phyloP scores from a whole-genome alignment of 495 filamentous ascomycete genomes.

The Cercophora sp. region DNA sequence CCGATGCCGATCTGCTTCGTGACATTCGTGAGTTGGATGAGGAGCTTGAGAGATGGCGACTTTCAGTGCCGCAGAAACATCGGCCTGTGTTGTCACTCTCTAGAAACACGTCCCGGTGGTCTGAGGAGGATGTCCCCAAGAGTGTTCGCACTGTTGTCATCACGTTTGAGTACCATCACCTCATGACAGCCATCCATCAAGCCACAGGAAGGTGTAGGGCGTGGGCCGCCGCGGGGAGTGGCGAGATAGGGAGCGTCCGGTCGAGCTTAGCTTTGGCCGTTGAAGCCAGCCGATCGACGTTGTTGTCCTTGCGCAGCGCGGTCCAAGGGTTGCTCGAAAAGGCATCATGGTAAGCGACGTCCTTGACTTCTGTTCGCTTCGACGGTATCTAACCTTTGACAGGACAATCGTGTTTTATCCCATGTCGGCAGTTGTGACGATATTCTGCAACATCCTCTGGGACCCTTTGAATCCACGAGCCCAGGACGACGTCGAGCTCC shows the following conservation, averaged over 20 bases:
- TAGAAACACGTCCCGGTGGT: conserved; percentile 19
- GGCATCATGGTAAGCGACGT: conserved; percentile 43
- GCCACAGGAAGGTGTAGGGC: conserved; percentile 47
- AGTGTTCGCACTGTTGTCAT: conserved; percentile 45
- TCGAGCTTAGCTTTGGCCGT: conserved; percentile 48
- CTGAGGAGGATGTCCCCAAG: not conserved
- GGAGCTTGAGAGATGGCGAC: conserved; percentile 47
- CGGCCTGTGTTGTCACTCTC: conserved; percentile 44
- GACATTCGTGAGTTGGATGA: conserved; percentile 52
- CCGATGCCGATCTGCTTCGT: conserved; percentile 49
- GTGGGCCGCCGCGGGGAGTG: conserved; percentile 15
- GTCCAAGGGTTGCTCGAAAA: conserved; percentile 40
- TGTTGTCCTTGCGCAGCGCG: conserved; percentile 42
- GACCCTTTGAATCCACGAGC: conserved; percentile 45
- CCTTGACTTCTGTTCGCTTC: not conserved
- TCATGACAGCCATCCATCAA: conserved; percentile 49
- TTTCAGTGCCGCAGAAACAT: conserved; percentile 40
- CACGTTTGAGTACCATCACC: conserved; percentile 49
- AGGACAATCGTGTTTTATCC: conserved; percentile 51
- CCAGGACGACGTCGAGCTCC: conserved; percentile 39
- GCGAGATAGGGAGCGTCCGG: conserved; percentile 42
- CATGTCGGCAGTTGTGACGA: conserved; percentile 45
- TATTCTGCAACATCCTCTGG: conserved; percentile 50
- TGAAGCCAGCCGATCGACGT: conserved; percentile 49
- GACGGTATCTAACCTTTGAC: not conserved